Conservation (phyloP, 441 rosid genomes). For the Erysimum cheiri region DNA sequence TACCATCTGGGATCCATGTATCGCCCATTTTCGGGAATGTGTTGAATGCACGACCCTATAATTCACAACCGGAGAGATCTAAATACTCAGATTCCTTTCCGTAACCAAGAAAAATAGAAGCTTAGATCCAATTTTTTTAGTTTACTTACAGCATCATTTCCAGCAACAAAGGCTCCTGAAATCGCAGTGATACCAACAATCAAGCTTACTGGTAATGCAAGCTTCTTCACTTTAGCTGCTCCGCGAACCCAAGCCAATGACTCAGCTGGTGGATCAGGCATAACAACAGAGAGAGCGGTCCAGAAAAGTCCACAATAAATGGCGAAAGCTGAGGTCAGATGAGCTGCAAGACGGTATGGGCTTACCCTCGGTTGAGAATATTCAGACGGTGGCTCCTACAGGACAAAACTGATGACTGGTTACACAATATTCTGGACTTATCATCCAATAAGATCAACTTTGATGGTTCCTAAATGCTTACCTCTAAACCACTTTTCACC, state of each 20-base stretch:
- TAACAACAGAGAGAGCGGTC: constrained; percentile 89
- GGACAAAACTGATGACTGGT: constrained; percentile 15
- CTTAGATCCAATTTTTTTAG: constrained; percentile 2
- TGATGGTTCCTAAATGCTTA: constrained; percentile 33
- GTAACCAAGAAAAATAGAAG: constrained; percentile 11
- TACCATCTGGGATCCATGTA: constrained; percentile 79
- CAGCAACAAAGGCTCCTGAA: constrained; percentile 95
- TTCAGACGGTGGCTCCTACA: constrained; percentile 89
- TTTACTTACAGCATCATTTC: constrained; percentile 88
- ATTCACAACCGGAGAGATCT: constrained; percentile 13
- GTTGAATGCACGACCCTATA: constrained; percentile 84
- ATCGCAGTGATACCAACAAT: constrained; percentile 85
- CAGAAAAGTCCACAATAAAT: constrained; percentile 91
- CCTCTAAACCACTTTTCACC: constrained; percentile 99
- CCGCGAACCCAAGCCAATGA: constrained; percentile 81
- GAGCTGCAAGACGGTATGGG: constrained; percentile 93
- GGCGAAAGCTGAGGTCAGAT: constrained; percentile 90
- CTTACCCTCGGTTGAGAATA: constrained; percentile 90
- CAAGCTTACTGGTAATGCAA: constrained; percentile 83
- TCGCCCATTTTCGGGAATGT: constrained; percentile 96
- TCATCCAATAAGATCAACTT: constrained; percentile 1
- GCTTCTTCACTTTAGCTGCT: constrained; percentile 82
- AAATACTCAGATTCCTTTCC: constrained; percentile 3
- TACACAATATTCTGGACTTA: constrained; percentile 8
- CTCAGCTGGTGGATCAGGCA: constrained; percentile 95